phyloP scores from a whole-genome alignment of 768 basidiomycete genomes.

The Phlegmacium glaucopus region DNA sequence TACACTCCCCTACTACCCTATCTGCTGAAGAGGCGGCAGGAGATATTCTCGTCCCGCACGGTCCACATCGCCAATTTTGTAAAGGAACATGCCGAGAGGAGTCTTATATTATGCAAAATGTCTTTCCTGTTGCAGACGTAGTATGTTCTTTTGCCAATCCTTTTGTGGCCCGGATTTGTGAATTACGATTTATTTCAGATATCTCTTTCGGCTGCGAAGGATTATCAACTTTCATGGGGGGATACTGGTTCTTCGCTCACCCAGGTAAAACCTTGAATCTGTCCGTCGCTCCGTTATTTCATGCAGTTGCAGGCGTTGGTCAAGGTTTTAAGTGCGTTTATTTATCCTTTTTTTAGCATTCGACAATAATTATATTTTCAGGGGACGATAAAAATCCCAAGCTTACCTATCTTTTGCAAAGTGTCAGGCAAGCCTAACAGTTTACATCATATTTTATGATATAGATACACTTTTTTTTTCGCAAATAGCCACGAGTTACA shows the following conservation, averaged over 20 bases:
- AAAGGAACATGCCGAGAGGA: too few species aligned
- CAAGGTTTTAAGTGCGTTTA: neutral
- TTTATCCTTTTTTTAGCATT: neutral
- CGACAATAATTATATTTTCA: too few species aligned
- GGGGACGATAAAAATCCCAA: slow-evolving; percentile 1
- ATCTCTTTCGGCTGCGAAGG: slow-evolving; percentile 1
- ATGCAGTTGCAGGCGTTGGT: neutral
- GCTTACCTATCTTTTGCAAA: neutral
- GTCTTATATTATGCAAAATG: too few species aligned
- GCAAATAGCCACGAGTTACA: neutral
- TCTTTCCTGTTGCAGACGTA: too few species aligned
- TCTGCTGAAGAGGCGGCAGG: too few species aligned
- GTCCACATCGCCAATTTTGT: too few species aligned
- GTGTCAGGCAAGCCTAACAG: neutral
- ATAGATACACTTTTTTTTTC: neutral
- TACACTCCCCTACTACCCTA: too few species aligned
- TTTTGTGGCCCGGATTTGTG: neutral
- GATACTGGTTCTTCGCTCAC: slow-evolving; percentile 1
- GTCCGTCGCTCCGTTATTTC: too few species aligned
- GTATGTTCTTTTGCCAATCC: too few species aligned
- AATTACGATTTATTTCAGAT: neutral
- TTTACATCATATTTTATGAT: neutral
- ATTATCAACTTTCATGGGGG: slow-evolving; percentile 2
- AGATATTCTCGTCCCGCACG: too few species aligned
- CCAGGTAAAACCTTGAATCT: too few species aligned